These are phyloP conservation scores for Tuber microsphaerosporum DNA, from an alignment of 495 filamentous ascomycete species.

Conservation along the genomic window DNA sequence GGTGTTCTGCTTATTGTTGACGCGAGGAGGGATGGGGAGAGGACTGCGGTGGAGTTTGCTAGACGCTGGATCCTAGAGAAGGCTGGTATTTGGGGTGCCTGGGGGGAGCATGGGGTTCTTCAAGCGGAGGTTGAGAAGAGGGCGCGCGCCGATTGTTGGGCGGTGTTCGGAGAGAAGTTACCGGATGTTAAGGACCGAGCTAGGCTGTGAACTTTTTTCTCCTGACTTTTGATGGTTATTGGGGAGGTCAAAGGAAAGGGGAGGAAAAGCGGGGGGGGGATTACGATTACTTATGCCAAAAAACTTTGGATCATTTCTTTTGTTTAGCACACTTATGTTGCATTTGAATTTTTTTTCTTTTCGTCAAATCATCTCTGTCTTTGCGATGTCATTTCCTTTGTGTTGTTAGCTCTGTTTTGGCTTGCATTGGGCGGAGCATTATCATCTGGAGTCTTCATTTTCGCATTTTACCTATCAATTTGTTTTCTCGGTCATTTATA, in stretches of 20 bases:
- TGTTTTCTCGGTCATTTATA: neutral
- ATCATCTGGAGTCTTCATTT: neutral
- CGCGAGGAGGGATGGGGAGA: conserved; percentile 35
- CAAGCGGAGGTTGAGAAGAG: conserved; percentile 30
- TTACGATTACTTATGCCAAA: neutral
- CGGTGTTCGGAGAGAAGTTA: conserved; percentile 37
- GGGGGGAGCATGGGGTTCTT: conserved; percentile 23
- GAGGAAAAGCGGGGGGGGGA: neutral
- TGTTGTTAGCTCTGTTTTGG: neutral
- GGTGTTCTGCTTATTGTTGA: conserved; percentile 38
- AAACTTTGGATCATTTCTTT: neutral
- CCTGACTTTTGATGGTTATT: neutral
- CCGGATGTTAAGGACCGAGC: conserved; percentile 22
- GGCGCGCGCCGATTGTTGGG: conserved; percentile 29
- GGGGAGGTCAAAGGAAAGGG: neutral
- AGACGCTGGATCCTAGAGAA: conserved; percentile 38
- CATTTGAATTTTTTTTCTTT: neutral
- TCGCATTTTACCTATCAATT: neutral
- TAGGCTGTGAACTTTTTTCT: conserved; percentile 21
- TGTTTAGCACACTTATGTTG: neutral
- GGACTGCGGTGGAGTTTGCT: conserved; percentile 31
- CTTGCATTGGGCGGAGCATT: neutral
- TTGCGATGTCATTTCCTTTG: neutral
- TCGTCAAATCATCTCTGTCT: neutral
- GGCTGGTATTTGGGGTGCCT: conserved; percentile 31